Conservation (phyloP, 1,284 basidiomycete genomes). For the Apiotrichum akiyoshidainum region DNA sequence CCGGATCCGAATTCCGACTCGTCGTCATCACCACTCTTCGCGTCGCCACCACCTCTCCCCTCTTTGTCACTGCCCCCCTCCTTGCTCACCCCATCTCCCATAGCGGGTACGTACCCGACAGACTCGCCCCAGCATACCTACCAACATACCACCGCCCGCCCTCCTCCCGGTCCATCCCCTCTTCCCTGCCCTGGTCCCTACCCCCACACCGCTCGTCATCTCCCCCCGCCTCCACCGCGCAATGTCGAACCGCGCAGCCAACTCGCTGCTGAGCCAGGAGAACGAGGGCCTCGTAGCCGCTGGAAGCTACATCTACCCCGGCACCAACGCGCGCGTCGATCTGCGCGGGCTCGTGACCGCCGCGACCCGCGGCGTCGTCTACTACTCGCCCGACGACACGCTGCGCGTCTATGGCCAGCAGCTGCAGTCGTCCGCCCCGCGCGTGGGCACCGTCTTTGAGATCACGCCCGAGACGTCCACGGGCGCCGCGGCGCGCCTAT, state of each 20-base stretch:
- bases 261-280: slow-evolving; percentile 6
- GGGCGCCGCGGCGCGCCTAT: slow-evolving; percentile 12
- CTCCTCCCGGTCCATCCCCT: background rate
- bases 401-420: background rate
- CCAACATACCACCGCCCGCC: background rate
- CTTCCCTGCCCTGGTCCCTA: background rate
- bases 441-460: background rate
- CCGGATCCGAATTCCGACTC: no score
- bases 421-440: background rate
- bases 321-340: slow-evolving; percentile 6
- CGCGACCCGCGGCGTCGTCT: background rate
- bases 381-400: slow-evolving; percentile 8
- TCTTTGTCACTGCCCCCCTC: no score
- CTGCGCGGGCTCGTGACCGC: slow-evolving; percentile 4
- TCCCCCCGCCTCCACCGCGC: no score
- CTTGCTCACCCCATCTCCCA: no score
- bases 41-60: no score
- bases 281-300: slow-evolving; percentile 13
- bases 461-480: slow-evolving; percentile 16
- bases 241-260: slow-evolving; percentile 2
- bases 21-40: no score
- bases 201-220: background rate
- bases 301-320: slow-evolving; percentile 3
- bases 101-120: no score
- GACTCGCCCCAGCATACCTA: background rate